phyloP scores from a whole-genome alignment of 202 grass and related monocot species.

The Carex arenaria region DNA sequence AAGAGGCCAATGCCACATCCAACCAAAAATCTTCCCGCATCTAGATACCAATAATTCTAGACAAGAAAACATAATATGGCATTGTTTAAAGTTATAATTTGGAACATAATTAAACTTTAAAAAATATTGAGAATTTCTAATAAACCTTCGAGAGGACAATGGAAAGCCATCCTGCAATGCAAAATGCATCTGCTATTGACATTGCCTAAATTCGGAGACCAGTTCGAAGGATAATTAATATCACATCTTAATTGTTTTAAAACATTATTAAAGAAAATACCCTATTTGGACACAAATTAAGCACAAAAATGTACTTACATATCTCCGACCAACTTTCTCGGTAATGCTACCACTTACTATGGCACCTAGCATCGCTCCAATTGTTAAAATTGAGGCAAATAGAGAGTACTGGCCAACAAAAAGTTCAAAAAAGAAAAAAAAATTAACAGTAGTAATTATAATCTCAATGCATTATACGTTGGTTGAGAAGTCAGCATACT shows the following conservation, averaged over 20 bases:
- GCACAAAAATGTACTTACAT: slow-evolving; percentile 27
- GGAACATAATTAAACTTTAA: background rate
- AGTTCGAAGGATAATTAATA: background rate
- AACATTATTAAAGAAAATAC: background rate
- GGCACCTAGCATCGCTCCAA: slow-evolving; percentile 89
- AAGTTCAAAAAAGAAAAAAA: background rate
- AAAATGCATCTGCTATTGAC: slow-evolving; percentile 66
- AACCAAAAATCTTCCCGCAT: slow-evolving; percentile 58
- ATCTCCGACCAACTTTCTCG: slow-evolving; percentile 62
- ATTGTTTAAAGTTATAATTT: background rate
- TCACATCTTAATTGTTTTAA: background rate
- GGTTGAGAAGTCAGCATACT: background rate
- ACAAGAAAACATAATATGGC: background rate
- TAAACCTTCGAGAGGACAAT: slow-evolving; percentile 59
- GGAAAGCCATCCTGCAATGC: slow-evolving; percentile 64
- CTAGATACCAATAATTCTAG: slow-evolving; percentile 61
- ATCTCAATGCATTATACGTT: background rate
- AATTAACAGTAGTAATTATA: background rate
- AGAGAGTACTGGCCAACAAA: slow-evolving; percentile 59
- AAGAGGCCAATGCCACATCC: slow-evolving; percentile 76
- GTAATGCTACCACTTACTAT: slow-evolving; percentile 52
- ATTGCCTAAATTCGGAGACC: slow-evolving; percentile 44
- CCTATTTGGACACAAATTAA: background rate
- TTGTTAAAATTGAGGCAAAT: slow-evolving; percentile 79
- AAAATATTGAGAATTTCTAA: background rate